Evolutionary conservation across 2,329 filamentous ascomycete species (phyloP).

Genomic region (Fonsecaea monophora): DNA sequence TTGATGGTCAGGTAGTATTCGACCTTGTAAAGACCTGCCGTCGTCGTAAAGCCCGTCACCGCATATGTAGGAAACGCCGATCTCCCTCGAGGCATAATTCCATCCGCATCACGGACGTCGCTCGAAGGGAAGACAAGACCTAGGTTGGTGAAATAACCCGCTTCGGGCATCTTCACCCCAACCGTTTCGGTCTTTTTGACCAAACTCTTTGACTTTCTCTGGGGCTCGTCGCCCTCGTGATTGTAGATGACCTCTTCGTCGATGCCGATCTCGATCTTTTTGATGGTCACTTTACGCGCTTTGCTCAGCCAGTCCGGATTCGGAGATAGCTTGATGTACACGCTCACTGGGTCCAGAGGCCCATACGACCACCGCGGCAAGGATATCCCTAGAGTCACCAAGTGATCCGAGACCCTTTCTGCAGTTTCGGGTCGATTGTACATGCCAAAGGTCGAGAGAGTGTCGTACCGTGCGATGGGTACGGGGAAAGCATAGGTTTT

Average conservation of each 20-base stretch:
- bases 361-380: constrained; percentile 96
- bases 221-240: constrained; percentile 93
- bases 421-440: constrained; percentile 95
- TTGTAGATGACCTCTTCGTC: constrained; percentile 99
- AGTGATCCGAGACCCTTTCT: constrained; percentile 82
- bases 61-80: constrained; percentile 88
- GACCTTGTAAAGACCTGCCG: constrained; percentile 94
- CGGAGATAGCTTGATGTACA: constrained; percentile 92
- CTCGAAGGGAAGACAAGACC: constrained; percentile 90
- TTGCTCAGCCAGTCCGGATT: constrained; percentile 92
- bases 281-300: constrained; percentile 88
- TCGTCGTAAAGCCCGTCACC: constrained; percentile 89
- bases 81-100: constrained; percentile 83
- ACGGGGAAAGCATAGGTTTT: constrained; percentile 92
- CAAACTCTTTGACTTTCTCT: constrained; percentile 85
- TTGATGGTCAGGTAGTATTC: constrained; percentile 96
- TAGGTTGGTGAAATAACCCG: constrained; percentile 90
- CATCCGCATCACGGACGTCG: constrained; percentile 84
- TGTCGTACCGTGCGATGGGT: constrained; percentile 91
- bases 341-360: constrained; percentile 90
- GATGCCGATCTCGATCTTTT: constrained; percentile 90
- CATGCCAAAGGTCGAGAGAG: constrained; percentile 97
- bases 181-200: constrained; percentile 83
- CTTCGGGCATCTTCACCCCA: constrained; percentile 83
- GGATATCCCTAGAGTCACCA: constrained; percentile 90